Percentiles rank a stretch among this genome's conserved stretches.
Evolutionary conservation across 345 rosid genomes (phyloP).

Genomic region (Acer yangbiense): DNA sequence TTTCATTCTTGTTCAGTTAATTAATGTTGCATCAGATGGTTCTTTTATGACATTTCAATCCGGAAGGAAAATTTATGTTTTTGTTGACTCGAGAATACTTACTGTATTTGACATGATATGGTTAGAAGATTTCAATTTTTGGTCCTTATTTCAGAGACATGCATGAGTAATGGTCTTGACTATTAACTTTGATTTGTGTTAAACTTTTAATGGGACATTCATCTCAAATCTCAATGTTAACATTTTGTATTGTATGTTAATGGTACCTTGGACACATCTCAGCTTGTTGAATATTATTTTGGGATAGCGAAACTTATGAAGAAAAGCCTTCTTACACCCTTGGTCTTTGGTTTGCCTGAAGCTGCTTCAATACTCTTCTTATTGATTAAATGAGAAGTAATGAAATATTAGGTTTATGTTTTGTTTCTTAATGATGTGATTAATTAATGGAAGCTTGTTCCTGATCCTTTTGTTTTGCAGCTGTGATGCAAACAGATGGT

Average conservation of each 20-base stretch:
- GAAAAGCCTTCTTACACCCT: too few species aligned
- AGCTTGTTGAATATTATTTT: background rate
- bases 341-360: too few species aligned
- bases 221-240: background rate
- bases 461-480: slow-evolving; percentile 29
- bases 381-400: background rate
- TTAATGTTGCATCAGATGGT: slow-evolving; percentile 3
- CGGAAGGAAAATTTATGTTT: background rate
- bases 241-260: background rate
- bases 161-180: background rate
- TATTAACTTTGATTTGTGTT: background rate
- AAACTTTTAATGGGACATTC: background rate
- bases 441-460: background rate
- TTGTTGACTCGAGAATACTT: background rate
- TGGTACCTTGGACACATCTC: background rate
- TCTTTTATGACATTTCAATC: background rate
- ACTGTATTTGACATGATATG: background rate
- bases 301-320: too few species aligned
- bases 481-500: slow-evolving; percentile 73
- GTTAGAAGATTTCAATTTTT: background rate
- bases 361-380: too few species aligned
- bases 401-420: too few species aligned
- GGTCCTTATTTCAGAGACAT: background rate
- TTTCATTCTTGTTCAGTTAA: background rate
- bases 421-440: background rate